Evolutionary conservation across 805 yeast genomes (phyloP).

Genomic region (Saturnispora besseyi): DNA sequence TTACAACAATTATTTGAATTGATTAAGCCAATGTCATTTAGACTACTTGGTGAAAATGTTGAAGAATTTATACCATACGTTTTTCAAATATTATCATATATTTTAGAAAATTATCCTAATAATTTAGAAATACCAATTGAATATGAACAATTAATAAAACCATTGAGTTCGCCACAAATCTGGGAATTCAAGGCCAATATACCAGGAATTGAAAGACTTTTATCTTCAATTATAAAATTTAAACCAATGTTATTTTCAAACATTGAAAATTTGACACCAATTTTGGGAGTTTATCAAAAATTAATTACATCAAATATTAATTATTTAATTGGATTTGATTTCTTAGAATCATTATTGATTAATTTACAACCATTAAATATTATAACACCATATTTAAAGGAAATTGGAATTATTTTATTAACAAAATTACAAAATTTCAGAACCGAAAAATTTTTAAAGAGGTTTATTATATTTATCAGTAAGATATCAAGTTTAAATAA

Average conservation of each 20-base stretch:
- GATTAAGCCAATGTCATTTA: conserved; percentile 59
- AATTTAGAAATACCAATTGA: conserved; percentile 48
- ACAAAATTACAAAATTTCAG: conserved; percentile 73
- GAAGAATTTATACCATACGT: conserved; percentile 92
- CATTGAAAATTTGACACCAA: conserved; percentile 49
- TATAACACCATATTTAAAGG: conserved; percentile 49
- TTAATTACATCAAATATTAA: conserved; percentile 75
- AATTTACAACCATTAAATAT: conserved; percentile 38
- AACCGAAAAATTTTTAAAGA: conserved; percentile 72
- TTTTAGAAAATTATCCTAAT: conserved; percentile 54
- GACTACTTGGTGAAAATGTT: conserved; percentile 69
- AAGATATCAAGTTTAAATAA: conserved; percentile 22
- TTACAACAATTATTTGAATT: conserved; percentile 36
- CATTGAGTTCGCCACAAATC: conserved; percentile 77
- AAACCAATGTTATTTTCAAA: conserved; percentile 34
- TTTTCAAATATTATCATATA: conserved; percentile 78
- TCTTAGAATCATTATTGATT: conserved; percentile 60
- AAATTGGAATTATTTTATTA: conserved; percentile 66
- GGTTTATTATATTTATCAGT: conserved; percentile 55
- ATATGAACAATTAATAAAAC: conserved; percentile 61
- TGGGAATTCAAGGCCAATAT: conserved; percentile 94
- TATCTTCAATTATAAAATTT: conserved; percentile 54
- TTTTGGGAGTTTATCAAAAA: conserved; percentile 94
- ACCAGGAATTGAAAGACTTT: conserved; percentile 81
- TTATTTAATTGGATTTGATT: conserved; percentile 77